phyloP scores from a whole-genome alignment of 352 stramenopile species.

The Phytophthora lateralis region DNA sequence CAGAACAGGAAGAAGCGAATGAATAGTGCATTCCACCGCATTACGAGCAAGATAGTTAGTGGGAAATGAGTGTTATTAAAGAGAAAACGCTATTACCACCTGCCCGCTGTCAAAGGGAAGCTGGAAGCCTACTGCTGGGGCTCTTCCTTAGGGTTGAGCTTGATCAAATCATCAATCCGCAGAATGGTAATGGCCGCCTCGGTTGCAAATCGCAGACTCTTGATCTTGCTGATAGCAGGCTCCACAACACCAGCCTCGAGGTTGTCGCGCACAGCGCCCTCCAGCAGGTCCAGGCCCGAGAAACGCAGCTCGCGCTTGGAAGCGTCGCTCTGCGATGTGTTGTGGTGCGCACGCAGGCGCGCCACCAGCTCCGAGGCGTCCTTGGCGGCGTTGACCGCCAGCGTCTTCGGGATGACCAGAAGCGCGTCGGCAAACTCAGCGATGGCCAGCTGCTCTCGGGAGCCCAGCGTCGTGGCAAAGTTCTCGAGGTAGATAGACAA shows the following conservation, averaged over 20 bases:
- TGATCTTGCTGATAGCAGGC: slow-evolving; percentile 99
- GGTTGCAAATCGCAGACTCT: slow-evolving; percentile 98
- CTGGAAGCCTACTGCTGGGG: slow-evolving; percentile 64
- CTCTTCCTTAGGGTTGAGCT: slow-evolving; percentile 92
- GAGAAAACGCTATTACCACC: slow-evolving; percentile 40
- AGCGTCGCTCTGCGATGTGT: slow-evolving; percentile 93
- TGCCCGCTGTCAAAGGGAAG: slow-evolving; percentile 27
- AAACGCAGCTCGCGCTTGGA: slow-evolving; percentile 83
- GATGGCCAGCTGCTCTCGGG: slow-evolving; percentile 98
- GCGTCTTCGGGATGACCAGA: slow-evolving; percentile 98
- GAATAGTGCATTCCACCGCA: slow-evolving; percentile 14
- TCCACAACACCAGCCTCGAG: slow-evolving; percentile 97
- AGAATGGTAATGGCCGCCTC: slow-evolving; percentile 99
- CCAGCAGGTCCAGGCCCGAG: slow-evolving; percentile 96
- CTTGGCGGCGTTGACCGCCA: slow-evolving; percentile 99
- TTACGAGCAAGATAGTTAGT: slow-evolving; percentile 11
- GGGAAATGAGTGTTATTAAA: slow-evolving; percentile 55
- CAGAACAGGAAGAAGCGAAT: slow-evolving; percentile 32
- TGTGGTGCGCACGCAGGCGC: slow-evolving; percentile 96
- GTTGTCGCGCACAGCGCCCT: slow-evolving; percentile 96
- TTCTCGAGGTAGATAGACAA: slow-evolving; percentile 98
- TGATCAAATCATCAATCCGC: slow-evolving; percentile 99
- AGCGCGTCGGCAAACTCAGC: slow-evolving; percentile 98
- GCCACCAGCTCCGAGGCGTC: slow-evolving; percentile 99
- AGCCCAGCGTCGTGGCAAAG: slow-evolving; percentile 97